These are phyloP conservation scores for Pestalotiopsis sp. DNA, from an alignment of 2,329 filamentous ascomycete genomes.

Conservation along the genomic window DNA sequence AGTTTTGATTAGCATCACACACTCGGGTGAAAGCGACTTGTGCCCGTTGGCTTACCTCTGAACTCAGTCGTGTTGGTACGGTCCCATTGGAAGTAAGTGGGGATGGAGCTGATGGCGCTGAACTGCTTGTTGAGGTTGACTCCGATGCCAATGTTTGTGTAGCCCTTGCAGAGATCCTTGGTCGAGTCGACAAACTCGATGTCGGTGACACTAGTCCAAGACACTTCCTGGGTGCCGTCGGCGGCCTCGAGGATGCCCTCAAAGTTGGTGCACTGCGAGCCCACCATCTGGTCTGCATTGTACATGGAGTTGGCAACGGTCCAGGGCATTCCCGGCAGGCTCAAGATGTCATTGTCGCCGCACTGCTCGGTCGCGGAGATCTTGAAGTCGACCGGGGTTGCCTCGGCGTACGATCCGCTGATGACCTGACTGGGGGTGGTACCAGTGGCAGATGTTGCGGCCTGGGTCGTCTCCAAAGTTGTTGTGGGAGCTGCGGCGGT, in stretches of 20 bases:
- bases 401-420: background rate
- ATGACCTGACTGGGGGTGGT: background rate
- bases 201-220: conserved; percentile 14
- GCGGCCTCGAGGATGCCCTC: conserved; percentile 9
- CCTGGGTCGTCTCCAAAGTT: background rate
- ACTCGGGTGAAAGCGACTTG: background rate
- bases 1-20: background rate
- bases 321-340: conserved; percentile 13
- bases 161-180: conserved; percentile 17
- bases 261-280: conserved; percentile 17
- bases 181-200: conserved; percentile 11
- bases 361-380: conserved; percentile 10
- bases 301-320: conserved; percentile 16
- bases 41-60: conserved; percentile 8
- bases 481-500: background rate
- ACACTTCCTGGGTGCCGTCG: conserved; percentile 12
- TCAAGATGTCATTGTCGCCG: conserved; percentile 13
- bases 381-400: conserved; percentile 1
- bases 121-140: conserved; percentile 11
- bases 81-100: conserved; percentile 13
- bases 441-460: background rate
- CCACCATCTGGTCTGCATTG: conserved; percentile 15
- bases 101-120: conserved; percentile 11
- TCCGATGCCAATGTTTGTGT: conserved; percentile 17
- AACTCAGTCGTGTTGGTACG: conserved; percentile 12